Conservation (phyloP, 2,329 filamentous ascomycete species). For the Epichloe sibirici region DNA sequence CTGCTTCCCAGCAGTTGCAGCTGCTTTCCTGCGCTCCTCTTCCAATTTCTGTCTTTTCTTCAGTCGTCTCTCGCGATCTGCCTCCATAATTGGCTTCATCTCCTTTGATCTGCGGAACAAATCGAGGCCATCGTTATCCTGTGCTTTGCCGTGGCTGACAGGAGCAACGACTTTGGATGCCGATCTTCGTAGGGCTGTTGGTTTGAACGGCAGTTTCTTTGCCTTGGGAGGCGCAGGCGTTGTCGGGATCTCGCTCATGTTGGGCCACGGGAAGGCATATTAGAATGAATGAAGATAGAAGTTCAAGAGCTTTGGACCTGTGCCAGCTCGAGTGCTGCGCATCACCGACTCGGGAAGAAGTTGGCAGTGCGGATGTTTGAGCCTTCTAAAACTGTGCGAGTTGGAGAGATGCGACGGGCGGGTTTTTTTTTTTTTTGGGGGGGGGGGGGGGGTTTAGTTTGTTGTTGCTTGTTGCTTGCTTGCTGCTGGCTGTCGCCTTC, state of each 20-base stretch:
- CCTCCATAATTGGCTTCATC: conserved; percentile 33
- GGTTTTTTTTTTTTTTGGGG: too few relatives aligned
- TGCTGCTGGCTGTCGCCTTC: not conserved
- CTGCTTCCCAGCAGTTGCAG: conserved; percentile 11
- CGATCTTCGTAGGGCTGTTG: conserved; percentile 28
- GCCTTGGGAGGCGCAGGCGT: conserved; percentile 18
- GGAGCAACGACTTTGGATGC: conserved; percentile 9
- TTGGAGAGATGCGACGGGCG: not conserved
- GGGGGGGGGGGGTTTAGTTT: not conserved
- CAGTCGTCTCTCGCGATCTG: conserved; percentile 24
- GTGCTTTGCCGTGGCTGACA: conserved; percentile 7
- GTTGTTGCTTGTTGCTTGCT: not conserved
- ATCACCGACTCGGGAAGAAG: not conserved
- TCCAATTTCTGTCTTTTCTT: conserved; percentile 15
- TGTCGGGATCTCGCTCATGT: conserved; percentile 21
- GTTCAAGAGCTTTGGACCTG: not conserved
- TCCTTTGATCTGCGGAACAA: conserved; percentile 39
- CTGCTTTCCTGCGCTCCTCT: conserved; percentile 8
- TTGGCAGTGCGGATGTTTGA: not conserved
- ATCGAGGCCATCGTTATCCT: conserved; percentile 26
- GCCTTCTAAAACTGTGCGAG: not conserved
- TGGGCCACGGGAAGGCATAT: not conserved
- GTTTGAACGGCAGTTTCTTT: conserved; percentile 37
- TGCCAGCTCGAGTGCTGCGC: not conserved
- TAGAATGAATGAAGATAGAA: not conserved